Evolutionary conservation across 2,329 filamentous ascomycete species (phyloP).

Genomic region (Aspergillus transmontanensis): DNA sequence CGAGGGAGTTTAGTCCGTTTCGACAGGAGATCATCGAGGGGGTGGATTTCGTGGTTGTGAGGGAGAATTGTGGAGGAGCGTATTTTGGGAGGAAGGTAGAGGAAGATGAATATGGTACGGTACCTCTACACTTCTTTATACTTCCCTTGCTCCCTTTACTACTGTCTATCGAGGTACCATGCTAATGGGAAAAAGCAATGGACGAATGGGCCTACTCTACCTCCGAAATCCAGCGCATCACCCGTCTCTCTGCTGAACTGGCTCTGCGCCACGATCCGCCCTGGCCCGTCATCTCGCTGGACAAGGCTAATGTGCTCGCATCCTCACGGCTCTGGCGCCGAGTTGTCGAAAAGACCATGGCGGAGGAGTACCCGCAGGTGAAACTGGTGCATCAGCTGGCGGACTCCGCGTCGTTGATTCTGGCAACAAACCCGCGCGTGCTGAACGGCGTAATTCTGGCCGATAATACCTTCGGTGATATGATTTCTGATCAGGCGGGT

Average conservation of each 20-base stretch:
- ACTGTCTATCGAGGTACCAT: not conserved
- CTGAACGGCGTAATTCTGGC: slow-evolving; percentile 87
- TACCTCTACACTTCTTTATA: slow-evolving; percentile 53
- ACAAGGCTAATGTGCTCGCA: slow-evolving; percentile 93
- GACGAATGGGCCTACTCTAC: slow-evolving; percentile 86
- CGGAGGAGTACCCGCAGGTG: slow-evolving; percentile 79
- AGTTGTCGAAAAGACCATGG: slow-evolving; percentile 77
- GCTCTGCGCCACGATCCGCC: slow-evolving; percentile 73
- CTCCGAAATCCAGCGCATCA: slow-evolving; percentile 79
- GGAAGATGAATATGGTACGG: slow-evolving; percentile 37
- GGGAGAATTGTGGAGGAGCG: slow-evolving; percentile 48
- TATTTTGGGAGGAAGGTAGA: slow-evolving; percentile 46
- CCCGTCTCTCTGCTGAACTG: slow-evolving; percentile 74
- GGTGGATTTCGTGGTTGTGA: slow-evolving; percentile 71
- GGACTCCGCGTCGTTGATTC: slow-evolving; percentile 86
- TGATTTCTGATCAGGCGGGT: slow-evolving; percentile 87
- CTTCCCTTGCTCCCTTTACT: not conserved
- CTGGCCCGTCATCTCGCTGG: slow-evolving; percentile 76
- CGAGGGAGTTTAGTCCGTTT: slow-evolving; percentile 78
- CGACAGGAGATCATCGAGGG: slow-evolving; percentile 79
- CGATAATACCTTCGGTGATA: slow-evolving; percentile 90
- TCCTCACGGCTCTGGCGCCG: slow-evolving; percentile 84
- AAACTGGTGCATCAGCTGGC: slow-evolving; percentile 83
- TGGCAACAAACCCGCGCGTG: slow-evolving; percentile 82
- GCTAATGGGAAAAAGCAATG: slow-evolving; percentile 41